Conservation (phyloP, 192 early-diverging fungal species). For the Umbelopsis isabellina region DNA sequence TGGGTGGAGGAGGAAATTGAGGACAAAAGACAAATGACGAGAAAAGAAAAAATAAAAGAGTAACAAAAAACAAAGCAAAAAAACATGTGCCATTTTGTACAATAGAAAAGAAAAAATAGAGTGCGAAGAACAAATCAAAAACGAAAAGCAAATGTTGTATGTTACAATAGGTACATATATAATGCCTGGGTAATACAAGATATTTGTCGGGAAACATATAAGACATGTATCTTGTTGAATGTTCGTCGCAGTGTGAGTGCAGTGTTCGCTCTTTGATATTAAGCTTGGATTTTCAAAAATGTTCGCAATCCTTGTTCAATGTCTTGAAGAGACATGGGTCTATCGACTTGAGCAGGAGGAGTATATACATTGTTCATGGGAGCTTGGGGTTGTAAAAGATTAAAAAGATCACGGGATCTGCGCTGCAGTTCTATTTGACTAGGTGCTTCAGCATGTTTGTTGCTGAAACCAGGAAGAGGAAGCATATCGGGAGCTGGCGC, state of each 20-base stretch:
- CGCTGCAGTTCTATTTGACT: constrained; percentile 2
- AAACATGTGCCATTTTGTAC: too few relatives aligned
- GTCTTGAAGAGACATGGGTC: not conserved
- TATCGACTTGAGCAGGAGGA: not conserved
- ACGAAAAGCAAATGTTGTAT: constrained; percentile 16
- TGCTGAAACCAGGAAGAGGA: constrained; percentile 10
- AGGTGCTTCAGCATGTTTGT: not conserved
- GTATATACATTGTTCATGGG: constrained; percentile 20
- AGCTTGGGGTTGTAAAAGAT: not conserved
- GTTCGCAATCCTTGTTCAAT: constrained; percentile 16
- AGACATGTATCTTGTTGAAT: not conserved
- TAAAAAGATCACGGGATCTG: constrained; percentile 14
- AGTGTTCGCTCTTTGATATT: not conserved
- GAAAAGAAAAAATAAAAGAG: too few relatives aligned
- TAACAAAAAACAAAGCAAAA: too few relatives aligned
- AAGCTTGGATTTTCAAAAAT: constrained; percentile 13
- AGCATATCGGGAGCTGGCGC: constrained; percentile 2
- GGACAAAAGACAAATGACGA: too few relatives aligned
- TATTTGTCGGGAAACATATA: constrained; percentile 17
- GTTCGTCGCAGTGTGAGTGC: constrained; percentile 6
- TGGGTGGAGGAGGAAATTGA: too few relatives aligned
- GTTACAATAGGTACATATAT: not conserved
- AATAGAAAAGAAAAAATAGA: too few relatives aligned
- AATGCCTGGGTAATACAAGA: not conserved
- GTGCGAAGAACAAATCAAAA: not conserved